Conservation (phyloP, 2,329 filamentous ascomycete genomes). For the Phaeosphaeria sp. region DNA sequence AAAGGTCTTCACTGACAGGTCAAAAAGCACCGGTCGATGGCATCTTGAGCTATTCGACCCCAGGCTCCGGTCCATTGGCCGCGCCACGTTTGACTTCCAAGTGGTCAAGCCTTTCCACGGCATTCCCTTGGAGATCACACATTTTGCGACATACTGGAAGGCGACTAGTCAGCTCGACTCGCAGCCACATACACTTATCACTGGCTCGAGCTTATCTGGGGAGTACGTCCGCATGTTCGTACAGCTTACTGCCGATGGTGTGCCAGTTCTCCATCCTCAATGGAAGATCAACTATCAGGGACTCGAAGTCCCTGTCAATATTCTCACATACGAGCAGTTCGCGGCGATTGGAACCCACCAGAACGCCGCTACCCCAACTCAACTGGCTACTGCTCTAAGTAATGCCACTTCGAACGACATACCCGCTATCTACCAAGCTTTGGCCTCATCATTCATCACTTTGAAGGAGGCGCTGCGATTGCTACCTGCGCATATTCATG, state of each 20-base stretch:
- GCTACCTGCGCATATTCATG: slow-evolving; percentile 79
- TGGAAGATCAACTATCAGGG: slow-evolving; percentile 80
- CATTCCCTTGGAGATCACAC: slow-evolving; percentile 91
- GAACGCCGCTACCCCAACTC: slow-evolving; percentile 27
- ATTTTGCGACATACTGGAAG: slow-evolving; percentile 99
- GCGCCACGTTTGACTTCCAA: slow-evolving; percentile 92
- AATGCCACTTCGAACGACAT: slow-evolving; percentile 39
- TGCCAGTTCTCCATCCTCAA: slow-evolving; percentile 85
- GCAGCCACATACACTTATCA: slow-evolving; percentile 85
- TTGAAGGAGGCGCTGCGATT: slow-evolving; percentile 77
- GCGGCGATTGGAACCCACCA: slow-evolving; percentile 52
- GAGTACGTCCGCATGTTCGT: slow-evolving; percentile 92
- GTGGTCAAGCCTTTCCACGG: slow-evolving; percentile 96
- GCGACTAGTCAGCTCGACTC: slow-evolving; percentile 92
- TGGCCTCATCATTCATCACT: slow-evolving; percentile 79
- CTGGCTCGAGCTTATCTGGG: slow-evolving; percentile 93
- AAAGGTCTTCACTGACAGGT: slow-evolving; percentile 77
- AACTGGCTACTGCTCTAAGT: slow-evolving; percentile 32
- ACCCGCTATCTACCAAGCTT: slow-evolving; percentile 71
- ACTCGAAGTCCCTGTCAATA: slow-evolving; percentile 81
- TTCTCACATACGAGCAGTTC: slow-evolving; percentile 78
- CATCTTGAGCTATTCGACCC: slow-evolving; percentile 93
- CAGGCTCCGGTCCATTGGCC: slow-evolving; percentile 86
- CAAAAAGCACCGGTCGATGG: slow-evolving; percentile 78
- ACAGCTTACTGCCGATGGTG: slow-evolving; percentile 85